Evolutionary conservation across 2,329 filamentous ascomycete genomes (phyloP).

Genomic region (Rhinocladiella mackenziei): DNA sequence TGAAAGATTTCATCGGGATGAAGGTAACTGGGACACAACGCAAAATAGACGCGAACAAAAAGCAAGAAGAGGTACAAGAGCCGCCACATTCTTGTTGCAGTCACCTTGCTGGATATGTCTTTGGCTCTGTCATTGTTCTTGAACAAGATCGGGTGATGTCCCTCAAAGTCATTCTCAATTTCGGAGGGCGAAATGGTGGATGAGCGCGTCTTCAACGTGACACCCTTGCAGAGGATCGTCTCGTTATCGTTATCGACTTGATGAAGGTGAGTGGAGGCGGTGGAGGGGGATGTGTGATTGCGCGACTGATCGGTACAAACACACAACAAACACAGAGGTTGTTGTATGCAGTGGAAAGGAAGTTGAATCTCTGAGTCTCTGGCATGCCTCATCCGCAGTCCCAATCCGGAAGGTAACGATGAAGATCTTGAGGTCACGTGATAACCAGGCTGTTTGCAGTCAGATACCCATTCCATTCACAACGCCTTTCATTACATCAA

Average conservation of each 20-base stretch:
- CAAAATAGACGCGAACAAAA: constrained; percentile 86
- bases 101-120: constrained; percentile 17
- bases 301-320: too few species aligned
- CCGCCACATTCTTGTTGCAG: constrained; percentile 68
- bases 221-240: constrained; percentile 1
- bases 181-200: constrained; percentile 6
- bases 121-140: constrained; percentile 22
- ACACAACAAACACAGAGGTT: too few species aligned
- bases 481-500: too few species aligned
- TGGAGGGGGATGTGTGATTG: not conserved
- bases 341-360: too few species aligned
- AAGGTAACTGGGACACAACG: constrained; percentile 89
- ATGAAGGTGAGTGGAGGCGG: constrained; percentile 1
- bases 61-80: constrained; percentile 80
- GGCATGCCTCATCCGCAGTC: too few species aligned
- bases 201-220: constrained; percentile 21
- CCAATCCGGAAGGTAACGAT: too few species aligned
- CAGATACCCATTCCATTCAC: too few species aligned
- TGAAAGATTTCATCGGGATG: constrained; percentile 99
- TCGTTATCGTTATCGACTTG: too few species aligned
- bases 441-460: too few species aligned
- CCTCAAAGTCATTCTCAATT: constrained; percentile 22
- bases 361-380: too few species aligned
- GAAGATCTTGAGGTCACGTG: too few species aligned
- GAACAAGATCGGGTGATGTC: constrained; percentile 6